These are phyloP conservation scores for Megacollybia marginata DNA, from an alignment of 768 basidiomycete species.

Conservation along the genomic window DNA sequence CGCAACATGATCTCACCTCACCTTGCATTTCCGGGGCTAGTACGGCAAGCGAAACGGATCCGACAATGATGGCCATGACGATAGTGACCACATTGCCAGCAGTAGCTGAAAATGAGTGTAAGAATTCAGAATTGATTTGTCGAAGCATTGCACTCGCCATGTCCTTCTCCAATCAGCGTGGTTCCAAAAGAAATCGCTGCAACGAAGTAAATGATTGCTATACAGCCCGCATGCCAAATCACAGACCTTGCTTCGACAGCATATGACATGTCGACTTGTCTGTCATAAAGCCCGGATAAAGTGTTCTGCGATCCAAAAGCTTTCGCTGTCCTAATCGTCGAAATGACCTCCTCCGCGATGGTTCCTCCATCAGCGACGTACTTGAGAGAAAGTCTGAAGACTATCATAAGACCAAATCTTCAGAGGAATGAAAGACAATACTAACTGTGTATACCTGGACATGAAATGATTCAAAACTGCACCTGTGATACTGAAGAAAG, in stretches of 20 bases:
- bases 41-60: slow-evolving; percentile 81
- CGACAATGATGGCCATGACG: slow-evolving; percentile 77
- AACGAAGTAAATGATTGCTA: slow-evolving; percentile 72
- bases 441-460: slow-evolving; percentile 59
- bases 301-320: slow-evolving; percentile 80
- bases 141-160: slow-evolving; percentile 29
- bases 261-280: slow-evolving; percentile 45
- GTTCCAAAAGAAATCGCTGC: slow-evolving; percentile 86
- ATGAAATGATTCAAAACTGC: slow-evolving; percentile 63
- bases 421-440: slow-evolving; percentile 8
- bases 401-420: slow-evolving; percentile 5
- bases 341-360: slow-evolving; percentile 89
- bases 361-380: slow-evolving; percentile 74
- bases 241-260: slow-evolving; percentile 51
- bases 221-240: slow-evolving; percentile 47
- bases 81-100: slow-evolving; percentile 79
- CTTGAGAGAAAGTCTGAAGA: slow-evolving; percentile 53
- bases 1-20: slow-evolving; percentile 14
- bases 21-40: slow-evolving; percentile 87
- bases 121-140: not conserved
- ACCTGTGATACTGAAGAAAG: slow-evolving; percentile 73
- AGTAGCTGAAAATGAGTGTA: slow-evolving; percentile 30
- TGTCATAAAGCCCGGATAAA: slow-evolving; percentile 62
- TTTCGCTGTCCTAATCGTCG: slow-evolving; percentile 81
- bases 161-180: slow-evolving; percentile 61